phyloP scores from a whole-genome alignment of 768 basidiomycete species.

The Galerina marginata region DNA sequence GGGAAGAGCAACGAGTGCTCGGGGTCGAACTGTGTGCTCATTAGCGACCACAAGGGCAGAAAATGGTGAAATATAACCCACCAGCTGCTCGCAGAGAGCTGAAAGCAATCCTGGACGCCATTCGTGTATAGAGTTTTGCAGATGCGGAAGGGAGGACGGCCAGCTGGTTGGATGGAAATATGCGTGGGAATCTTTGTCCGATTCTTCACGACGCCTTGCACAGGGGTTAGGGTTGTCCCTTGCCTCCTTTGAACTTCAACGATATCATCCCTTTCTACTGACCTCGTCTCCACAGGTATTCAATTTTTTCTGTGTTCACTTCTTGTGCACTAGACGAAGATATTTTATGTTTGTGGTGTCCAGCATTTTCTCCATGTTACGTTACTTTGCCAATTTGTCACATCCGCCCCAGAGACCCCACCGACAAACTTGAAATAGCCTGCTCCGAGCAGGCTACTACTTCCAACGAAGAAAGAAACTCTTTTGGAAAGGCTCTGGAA shows the following conservation, averaged over 20 bases:
- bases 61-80: slow-evolving; percentile 30
- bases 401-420: too few species aligned
- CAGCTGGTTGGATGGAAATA: slow-evolving; percentile 34
- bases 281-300: too few species aligned
- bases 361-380: too few species aligned
- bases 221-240: slow-evolving; percentile 36
- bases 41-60: slow-evolving; percentile 8
- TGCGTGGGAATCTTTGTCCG: slow-evolving; percentile 45
- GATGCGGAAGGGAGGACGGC: slow-evolving; percentile 30
- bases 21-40: slow-evolving; percentile 53
- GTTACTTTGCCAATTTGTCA: too few species aligned
- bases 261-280: too few species aligned
- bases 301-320: too few species aligned
- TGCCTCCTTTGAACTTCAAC: background rate
- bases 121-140: slow-evolving; percentile 38
- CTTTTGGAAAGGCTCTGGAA: too few species aligned
- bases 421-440: too few species aligned
- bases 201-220: slow-evolving; percentile 40
- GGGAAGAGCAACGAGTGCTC: slow-evolving; percentile 53
- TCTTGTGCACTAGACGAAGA: too few species aligned
- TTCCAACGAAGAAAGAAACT: too few species aligned
- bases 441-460: too few species aligned
- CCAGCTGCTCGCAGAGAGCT: slow-evolving; percentile 67
- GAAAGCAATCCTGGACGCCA: slow-evolving; percentile 77
- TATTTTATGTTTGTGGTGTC: too few species aligned